These are phyloP conservation scores for Psilocybe tampanensis DNA, from an alignment of 768 basidiomycete species.

Conservation along the genomic window DNA sequence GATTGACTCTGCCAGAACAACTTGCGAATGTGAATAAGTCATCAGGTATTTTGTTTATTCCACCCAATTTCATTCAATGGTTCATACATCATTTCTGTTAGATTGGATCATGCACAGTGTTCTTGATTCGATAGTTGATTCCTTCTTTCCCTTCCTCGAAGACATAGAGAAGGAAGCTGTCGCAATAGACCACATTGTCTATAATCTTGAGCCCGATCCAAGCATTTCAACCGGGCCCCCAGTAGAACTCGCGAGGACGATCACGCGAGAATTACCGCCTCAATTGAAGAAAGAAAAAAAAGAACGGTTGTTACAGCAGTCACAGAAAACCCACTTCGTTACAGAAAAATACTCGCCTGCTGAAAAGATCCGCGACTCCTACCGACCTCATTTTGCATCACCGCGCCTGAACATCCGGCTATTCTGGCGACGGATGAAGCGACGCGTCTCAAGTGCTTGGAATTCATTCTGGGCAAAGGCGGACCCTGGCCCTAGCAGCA, in stretches of 20 bases:
- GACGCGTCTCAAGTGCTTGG: constrained; percentile 31
- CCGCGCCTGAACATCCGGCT: constrained; percentile 37
- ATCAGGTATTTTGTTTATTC: constrained; percentile 51
- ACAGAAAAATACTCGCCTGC: constrained; percentile 22
- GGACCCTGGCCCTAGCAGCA: constrained; percentile 30
- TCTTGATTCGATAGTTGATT: constrained; percentile 92
- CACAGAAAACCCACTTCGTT: not conserved
- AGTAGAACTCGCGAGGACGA: not conserved
- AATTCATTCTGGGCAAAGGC: constrained; percentile 14
- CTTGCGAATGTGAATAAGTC: constrained; percentile 65
- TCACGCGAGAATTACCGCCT: not conserved
- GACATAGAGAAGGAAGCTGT: constrained; percentile 82
- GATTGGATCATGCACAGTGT: constrained; percentile 96
- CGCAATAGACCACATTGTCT: constrained; percentile 74
- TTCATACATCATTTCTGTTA: constrained; percentile 30
- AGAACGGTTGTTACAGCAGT: not conserved
- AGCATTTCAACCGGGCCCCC: not conserved
- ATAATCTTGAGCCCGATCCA: constrained; percentile 26
- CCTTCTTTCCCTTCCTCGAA: constrained; percentile 84
- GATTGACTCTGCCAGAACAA: constrained; percentile 64
- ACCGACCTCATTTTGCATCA: constrained; percentile 33
- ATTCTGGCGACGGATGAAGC: constrained; percentile 36
- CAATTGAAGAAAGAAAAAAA: not conserved
- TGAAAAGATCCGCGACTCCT: constrained; percentile 24
- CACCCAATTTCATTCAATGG: not conserved